These are phyloP conservation scores for Trametes cubensis DNA, from an alignment of 768 basidiomycete species.

Conservation along the genomic window DNA sequence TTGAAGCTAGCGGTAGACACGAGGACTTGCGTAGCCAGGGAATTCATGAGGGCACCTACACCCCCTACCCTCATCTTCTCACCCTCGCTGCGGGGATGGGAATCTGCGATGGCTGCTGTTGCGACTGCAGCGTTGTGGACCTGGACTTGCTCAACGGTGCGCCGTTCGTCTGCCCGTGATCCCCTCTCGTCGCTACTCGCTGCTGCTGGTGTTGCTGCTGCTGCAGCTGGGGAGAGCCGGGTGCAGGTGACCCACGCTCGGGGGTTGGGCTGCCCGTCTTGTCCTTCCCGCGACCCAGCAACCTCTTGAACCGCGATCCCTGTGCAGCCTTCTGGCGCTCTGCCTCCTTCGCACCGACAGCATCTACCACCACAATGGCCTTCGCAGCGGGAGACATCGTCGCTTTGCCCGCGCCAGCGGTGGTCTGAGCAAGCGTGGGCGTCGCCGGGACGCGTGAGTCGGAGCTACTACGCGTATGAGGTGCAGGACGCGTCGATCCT, in stretches of 20 bases:
- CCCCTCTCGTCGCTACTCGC: constrained; percentile 1
- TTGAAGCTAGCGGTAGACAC: not conserved
- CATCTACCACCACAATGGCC: constrained; percentile 63
- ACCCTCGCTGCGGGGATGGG: not conserved
- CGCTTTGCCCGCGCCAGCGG: constrained; percentile 24
- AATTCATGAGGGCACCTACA: not conserved
- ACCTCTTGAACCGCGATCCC: constrained; percentile 25
- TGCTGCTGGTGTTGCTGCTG: constrained; percentile 8
- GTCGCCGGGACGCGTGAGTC: constrained; percentile 29
- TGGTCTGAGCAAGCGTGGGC: constrained; percentile 22
- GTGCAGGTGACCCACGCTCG: constrained; percentile 12
- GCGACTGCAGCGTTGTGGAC: not conserved
- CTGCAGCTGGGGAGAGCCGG: constrained; percentile 1
- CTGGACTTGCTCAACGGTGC: not conserved
- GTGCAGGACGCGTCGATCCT: constrained; percentile 19
- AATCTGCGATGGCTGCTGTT: constrained; percentile 6
- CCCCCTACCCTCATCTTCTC: not conserved
- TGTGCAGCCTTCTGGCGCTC: constrained; percentile 29
- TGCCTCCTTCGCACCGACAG: constrained; percentile 49
- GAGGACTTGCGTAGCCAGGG: not conserved
- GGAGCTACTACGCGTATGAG: constrained; percentile 28
- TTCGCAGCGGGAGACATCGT: constrained; percentile 56
- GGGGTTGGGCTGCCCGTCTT: constrained; percentile 14
- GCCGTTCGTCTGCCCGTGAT: constrained; percentile 6
- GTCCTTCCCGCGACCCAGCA: constrained; percentile 18